phyloP scores from a whole-genome alignment of 148 eudicot genomes.

The Vaccinium vitisidaea region DNA sequence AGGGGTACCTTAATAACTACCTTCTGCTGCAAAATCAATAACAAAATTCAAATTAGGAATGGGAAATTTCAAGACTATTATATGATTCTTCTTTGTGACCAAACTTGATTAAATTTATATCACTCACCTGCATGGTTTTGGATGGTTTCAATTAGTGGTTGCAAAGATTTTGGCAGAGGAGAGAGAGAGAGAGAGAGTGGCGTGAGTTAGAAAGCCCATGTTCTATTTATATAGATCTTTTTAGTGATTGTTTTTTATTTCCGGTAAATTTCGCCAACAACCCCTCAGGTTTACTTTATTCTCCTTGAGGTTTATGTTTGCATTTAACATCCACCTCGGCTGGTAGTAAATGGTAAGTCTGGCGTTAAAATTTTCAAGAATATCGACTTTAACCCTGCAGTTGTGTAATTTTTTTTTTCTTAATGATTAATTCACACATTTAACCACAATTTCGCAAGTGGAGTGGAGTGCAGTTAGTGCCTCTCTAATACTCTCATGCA shows the following conservation, averaged over 20 bases:
- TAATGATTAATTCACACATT: background rate
- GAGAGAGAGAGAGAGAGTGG: background rate
- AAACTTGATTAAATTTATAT: background rate
- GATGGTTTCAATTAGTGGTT: background rate
- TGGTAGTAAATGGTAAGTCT: background rate
- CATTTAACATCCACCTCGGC: background rate
- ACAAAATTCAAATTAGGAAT: background rate
- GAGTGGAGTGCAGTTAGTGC: too few species aligned
- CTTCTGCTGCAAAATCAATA: background rate
- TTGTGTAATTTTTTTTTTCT: background rate
- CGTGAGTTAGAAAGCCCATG: background rate
- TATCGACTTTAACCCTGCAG: background rate
- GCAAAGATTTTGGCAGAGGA: background rate
- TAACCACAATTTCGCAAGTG: background rate
- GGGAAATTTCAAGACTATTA: background rate
- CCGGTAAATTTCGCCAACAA: too few species aligned
- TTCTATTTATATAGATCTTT: background rate
- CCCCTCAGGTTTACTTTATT: too few species aligned
- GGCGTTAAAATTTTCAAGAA: background rate
- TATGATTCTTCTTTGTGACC: background rate
- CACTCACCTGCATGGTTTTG: background rate
- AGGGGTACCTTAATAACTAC: background rate
- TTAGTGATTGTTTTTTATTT: too few species aligned
- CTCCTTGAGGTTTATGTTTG: background rate
- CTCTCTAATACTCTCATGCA: too few species aligned